A percentile compares a stretch with the other conserved stretches of the same genome.
Evolutionary conservation across 1,139 yeast species (phyloP).

Genomic region (Blastobotrys niveus): DNA sequence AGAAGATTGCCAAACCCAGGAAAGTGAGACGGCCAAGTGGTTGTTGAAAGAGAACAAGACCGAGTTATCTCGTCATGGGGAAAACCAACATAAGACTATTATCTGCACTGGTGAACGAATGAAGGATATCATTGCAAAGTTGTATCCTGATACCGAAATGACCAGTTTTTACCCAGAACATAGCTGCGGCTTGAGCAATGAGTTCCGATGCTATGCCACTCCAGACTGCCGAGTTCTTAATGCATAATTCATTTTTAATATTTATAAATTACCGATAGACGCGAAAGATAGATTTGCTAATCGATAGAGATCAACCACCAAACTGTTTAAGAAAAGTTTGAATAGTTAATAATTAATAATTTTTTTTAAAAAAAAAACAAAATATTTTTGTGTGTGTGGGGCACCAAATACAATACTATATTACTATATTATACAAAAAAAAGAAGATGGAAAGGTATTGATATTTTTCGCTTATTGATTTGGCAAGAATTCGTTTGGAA

Average conservation of each 20-base stretch:
- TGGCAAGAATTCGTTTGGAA: slow-evolving; percentile 16
- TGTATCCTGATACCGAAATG: slow-evolving; percentile 58
- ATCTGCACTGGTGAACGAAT: slow-evolving; percentile 89
- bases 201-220: slow-evolving; percentile 77
- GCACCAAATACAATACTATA: neutral
- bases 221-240: slow-evolving; percentile 40
- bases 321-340: neutral
- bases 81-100: slow-evolving; percentile 46
- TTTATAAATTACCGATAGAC: too few relatives aligned
- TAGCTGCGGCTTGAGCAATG: slow-evolving; percentile 79
- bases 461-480: slow-evolving; percentile 12
- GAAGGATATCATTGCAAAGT: slow-evolving; percentile 51
- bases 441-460: neutral
- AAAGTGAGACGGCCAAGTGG: slow-evolving; percentile 56
- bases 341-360: neutral
- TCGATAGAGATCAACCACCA: neutral
- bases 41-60: slow-evolving; percentile 38
- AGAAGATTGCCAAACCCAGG: slow-evolving; percentile 71
- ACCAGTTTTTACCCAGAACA: slow-evolving; percentile 76
- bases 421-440: neutral
- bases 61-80: slow-evolving; percentile 33
- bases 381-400: neutral
- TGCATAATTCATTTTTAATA: neutral
- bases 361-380: neutral
- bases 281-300: neutral